These are phyloP conservation scores for Aspergillus aculeatinus DNA, from an alignment of 2,329 filamentous ascomycete genomes.

Conservation along the genomic window DNA sequence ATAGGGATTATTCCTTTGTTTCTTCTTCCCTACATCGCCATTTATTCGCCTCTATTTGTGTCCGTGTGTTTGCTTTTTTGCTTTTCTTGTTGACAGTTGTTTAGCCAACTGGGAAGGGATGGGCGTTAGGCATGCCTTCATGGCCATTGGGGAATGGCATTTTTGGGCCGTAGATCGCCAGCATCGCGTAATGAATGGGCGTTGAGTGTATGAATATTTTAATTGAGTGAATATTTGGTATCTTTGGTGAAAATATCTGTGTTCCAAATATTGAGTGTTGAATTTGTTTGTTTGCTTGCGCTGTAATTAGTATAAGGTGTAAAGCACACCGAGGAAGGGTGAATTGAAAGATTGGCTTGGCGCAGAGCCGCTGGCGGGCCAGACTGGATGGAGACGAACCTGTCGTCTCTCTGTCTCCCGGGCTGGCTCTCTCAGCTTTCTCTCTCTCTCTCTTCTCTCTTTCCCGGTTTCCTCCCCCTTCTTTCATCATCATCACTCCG, in stretches of 20 bases:
- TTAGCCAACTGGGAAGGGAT: conserved; percentile 5
- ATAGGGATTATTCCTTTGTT: conserved; percentile 11
- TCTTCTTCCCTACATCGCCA: neutral
- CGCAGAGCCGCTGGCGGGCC: conserved; percentile 16
- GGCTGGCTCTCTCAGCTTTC: conserved; percentile 7
- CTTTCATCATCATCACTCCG: conserved; percentile 20
- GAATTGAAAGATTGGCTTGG: neutral
- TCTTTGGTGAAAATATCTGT: too few relatives aligned
- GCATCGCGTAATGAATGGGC: neutral
- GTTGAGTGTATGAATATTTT: neutral
- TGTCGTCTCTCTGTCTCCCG: neutral
- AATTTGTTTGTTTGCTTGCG: neutral
- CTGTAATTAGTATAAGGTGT: neutral
- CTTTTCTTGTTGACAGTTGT: neutral
- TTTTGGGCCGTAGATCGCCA: conserved; percentile 1
- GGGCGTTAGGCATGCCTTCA: conserved; percentile 10
- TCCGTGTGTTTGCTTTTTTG: conserved; percentile 3
- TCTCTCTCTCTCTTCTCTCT: conserved; percentile 4
- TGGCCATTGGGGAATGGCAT: neutral
- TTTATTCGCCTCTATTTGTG: conserved; percentile 12
- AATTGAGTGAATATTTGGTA: neutral
- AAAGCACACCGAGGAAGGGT: neutral
- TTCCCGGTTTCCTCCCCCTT: conserved; percentile 18
- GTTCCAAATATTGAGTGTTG: too few relatives aligned
- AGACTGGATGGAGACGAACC: conserved; percentile 15